Evolutionary conservation across 345 rosid genomes (phyloP).

Genomic region (Capsella bursapastoris): DNA sequence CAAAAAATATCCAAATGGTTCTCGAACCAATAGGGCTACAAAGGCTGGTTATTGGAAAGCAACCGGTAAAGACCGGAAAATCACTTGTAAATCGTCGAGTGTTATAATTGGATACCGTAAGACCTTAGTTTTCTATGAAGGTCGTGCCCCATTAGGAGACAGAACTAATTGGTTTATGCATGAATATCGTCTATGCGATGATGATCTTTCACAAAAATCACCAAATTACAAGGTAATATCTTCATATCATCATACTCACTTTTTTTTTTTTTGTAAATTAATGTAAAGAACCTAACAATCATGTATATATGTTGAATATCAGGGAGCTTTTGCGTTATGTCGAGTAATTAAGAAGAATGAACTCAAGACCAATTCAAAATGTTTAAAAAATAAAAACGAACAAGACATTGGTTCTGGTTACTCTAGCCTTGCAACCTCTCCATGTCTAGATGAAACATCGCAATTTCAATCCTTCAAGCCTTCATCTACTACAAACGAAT

Average conservation of each 20-base stretch:
- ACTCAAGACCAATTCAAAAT: slow-evolving; percentile 49
- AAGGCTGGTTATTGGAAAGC: slow-evolving; percentile 47
- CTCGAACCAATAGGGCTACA: slow-evolving; percentile 43
- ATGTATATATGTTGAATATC: neutral
- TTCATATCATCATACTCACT: no score
- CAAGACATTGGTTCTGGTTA: slow-evolving; percentile 48
- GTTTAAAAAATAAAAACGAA: slow-evolving; percentile 52
- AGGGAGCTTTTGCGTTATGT: slow-evolving; percentile 84
- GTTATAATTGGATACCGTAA: slow-evolving; percentile 35
- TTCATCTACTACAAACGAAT: slow-evolving; percentile 42
- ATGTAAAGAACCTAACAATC: slow-evolving; percentile 7
- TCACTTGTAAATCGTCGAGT: slow-evolving; percentile 44
- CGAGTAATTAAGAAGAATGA: slow-evolving; percentile 76
- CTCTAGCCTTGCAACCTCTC: slow-evolving; percentile 62
- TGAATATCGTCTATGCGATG: slow-evolving; percentile 40
- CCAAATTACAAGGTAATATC: slow-evolving; percentile 55
- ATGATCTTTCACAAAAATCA: slow-evolving; percentile 51
- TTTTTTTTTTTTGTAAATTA: no score
- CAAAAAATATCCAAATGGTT: slow-evolving; percentile 43
- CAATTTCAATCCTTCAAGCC: slow-evolving; percentile 47
- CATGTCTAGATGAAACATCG: slow-evolving; percentile 44
- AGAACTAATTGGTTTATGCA: slow-evolving; percentile 45
- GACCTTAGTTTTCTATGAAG: slow-evolving; percentile 43
- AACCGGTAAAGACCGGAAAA: slow-evolving; percentile 44
- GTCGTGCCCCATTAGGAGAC: slow-evolving; percentile 43